Evolutionary conservation across 306 rosid genomes (phyloP).

Genomic region (Arachis stenosperma): DNA sequence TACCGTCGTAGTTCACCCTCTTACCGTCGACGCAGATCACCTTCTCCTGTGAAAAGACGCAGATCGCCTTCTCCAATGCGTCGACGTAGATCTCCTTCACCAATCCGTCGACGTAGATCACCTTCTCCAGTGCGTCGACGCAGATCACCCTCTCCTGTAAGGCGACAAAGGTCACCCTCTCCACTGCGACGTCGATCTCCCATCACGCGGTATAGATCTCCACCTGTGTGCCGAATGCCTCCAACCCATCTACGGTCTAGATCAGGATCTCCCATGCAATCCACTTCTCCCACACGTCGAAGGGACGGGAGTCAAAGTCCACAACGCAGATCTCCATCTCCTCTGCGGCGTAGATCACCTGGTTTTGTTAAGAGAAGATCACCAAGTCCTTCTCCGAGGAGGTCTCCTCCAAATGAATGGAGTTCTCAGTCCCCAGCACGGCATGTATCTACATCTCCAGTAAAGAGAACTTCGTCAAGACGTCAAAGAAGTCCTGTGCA

Average conservation of each 20-base stretch:
- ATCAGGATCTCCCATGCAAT: conserved; percentile 49
- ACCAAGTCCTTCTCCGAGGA: conserved; percentile 39
- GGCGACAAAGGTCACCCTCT: conserved; percentile 48
- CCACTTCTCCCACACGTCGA: conserved; percentile 43
- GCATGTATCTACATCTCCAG: conserved; percentile 53
- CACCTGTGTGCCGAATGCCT: conserved; percentile 43
- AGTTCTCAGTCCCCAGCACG: conserved; percentile 59
- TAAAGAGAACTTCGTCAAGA: conserved; percentile 46
- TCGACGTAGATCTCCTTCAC: conserved; percentile 50
- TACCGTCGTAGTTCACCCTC: conserved; percentile 45
- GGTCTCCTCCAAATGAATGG: conserved; percentile 54
- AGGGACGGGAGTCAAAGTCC: conserved; percentile 59
- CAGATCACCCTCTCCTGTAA: conserved; percentile 56
- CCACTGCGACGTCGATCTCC: conserved; percentile 44
- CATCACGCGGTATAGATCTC: conserved; percentile 43
- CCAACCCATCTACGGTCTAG: conserved; percentile 37
- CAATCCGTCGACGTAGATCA: conserved; percentile 37
- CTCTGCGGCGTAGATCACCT: conserved; percentile 51
- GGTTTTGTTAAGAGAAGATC: conserved; percentile 45
- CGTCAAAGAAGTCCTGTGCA: conserved; percentile 46
- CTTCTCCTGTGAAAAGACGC: conserved; percentile 49
- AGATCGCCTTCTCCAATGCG: conserved; percentile 52
- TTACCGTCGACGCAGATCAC: conserved; percentile 57
- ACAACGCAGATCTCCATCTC: conserved; percentile 52
- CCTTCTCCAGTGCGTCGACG: conserved; percentile 49